Evolutionary conservation across 805 yeast species (phyloP), one percentile per base, ranked within the genome.

Genomic region (Huiozyma naganishii): DNA sequence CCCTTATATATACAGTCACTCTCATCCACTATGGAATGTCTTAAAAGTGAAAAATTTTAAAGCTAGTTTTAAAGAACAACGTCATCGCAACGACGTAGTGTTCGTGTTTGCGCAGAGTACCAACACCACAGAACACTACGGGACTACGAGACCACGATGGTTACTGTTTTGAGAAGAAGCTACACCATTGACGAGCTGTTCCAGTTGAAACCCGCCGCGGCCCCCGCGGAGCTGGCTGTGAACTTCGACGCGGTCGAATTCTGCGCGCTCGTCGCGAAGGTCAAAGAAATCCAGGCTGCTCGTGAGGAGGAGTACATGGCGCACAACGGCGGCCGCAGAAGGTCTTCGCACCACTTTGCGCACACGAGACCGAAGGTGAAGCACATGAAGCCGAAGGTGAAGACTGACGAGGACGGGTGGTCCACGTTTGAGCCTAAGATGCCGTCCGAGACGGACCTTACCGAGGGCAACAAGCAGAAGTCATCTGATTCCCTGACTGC

Each of bases 351-450:
- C 30, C 68, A 65, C 46, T 57, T 53, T 41, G 68, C 65, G 40
- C 23, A 17, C 23, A 53, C 56, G 13, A 69, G 69, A 61, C 83
- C 83, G 43, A 71, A 70, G 53, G 71, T 80, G 56, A 73, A 80
- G 58, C 79, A 74, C 58, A 73, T 74, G 64, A 69, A 68, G 52
- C 72, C 70, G 48, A 66, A 65, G 50, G 69, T 68, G 32, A 68
- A 72, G 13, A 60, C 80, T 32, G 94, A 83, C 58, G 83, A 79
- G 45, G 90, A 84, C 49, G 94, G 94, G 39, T 84, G 92, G 90
- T 83, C 83, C 45, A 80, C 90, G 23, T 70, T 74, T 46, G 77
- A 77, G 52, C 64, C 66, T 33, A 76, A 72, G 40, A 47, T 48
- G 29, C 56, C 49, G 27, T 59, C 54, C 33, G 51, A 53, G 40